Conservation (phyloP, 202 grass and related monocot species). For the Musa balbisiana region DNA sequence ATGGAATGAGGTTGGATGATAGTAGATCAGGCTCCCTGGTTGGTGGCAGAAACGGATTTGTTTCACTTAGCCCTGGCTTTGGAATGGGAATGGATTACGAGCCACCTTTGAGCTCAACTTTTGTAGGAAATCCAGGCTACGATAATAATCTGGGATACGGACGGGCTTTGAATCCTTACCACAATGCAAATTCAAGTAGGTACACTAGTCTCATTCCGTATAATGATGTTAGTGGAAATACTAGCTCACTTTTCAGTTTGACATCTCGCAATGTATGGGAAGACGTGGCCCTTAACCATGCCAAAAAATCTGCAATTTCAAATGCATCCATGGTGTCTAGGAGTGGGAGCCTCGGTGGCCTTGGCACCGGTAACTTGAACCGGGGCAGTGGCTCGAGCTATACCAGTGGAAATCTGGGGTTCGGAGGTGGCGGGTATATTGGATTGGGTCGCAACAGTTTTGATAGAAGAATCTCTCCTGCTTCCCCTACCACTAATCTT, state of each 20-base stretch:
- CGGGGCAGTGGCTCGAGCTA: not conserved
- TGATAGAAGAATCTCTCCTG: not conserved
- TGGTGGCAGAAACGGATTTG: not conserved
- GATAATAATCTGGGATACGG: not conserved
- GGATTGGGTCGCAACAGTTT: not conserved
- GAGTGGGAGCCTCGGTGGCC: not conserved
- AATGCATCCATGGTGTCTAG: not conserved
- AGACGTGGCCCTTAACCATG: not conserved
- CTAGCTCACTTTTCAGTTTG: not conserved
- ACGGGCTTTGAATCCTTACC: not conserved
- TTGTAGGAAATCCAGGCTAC: not conserved
- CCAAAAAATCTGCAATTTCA: not conserved
- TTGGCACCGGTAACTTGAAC: not conserved
- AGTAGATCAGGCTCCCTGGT: not conserved
- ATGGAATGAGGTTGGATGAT: conserved; percentile 3
- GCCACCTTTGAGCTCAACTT: not conserved
- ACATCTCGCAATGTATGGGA: not conserved
- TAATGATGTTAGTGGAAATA: not conserved
- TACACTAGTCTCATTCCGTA: not conserved
- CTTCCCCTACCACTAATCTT: not conserved
- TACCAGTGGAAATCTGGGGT: not conserved
- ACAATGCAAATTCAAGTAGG: not conserved
- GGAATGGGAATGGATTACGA: not conserved
- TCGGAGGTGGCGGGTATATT: not conserved
- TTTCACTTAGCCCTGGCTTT: not conserved